Base-by-base conservation (phyloP, 495 filamentous ascomycete genomes). In the Cudoniella acicularis region DNA sequence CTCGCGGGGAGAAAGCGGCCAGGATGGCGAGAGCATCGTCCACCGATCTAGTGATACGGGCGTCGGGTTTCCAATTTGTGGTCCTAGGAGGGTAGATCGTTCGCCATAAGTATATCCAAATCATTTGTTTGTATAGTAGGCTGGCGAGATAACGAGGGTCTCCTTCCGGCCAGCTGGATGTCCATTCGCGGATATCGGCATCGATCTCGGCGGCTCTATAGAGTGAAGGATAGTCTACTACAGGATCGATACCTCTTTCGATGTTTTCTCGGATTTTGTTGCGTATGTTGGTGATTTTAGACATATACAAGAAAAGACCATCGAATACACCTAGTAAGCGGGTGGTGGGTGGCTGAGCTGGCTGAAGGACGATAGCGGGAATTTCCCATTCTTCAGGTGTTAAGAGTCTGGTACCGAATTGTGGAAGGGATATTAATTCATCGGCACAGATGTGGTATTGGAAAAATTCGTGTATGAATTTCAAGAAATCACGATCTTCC, bases 401-500 rank as follows among this genome's bases (percentile, higher is more conserved):
- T 43, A 30, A 20, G 10, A 54, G 41, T 25, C 48, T 56, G 10
- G 46, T 42, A 27, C 52, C 58, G 21, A 43, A 53, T 49, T 57
- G 47, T 77, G 74, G 59, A 76, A 78, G 65, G 85, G 83, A 17
- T 23, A 92, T 91, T 52, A 96, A 78, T 41, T 92, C 86, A 66
- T 90, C 90, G 24, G 87, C 88, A 56, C 89, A 85, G 63, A 92
- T 88, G 72, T 95, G 89, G 65, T 95, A 96, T 71, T 91, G 87
- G 75, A 96, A 95, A 76, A 96, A 95, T 70, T 96, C 92, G 70
- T 90, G 81, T 62, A 96, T 88, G 68, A 96, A 96, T 60, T 85
- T 83, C 16, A 83, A 73, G 66, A 92, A 90, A 24, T 85, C 80
- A 41, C 83, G 76, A 53, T 90, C 68, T 69, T 81, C 61, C 62